A percentile compares a stretch with the other conserved stretches of the same genome.
phyloP scores from a whole-genome alignment of 2,329 filamentous ascomycete genomes.

The Biscogniauxia mediterranea region DNA sequence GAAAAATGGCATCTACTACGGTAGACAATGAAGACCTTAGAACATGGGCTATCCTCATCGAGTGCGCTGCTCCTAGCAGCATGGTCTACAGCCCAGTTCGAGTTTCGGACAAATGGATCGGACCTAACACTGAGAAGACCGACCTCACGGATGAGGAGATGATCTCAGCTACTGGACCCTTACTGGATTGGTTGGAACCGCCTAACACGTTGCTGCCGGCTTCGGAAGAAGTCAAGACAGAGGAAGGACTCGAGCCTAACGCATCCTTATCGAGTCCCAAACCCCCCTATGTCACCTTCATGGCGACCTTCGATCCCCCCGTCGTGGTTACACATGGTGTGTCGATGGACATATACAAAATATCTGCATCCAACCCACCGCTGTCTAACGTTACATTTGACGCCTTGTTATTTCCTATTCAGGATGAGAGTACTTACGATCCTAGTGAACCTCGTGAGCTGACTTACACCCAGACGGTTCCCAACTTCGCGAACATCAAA shows the following conservation, averaged over 20 bases:
- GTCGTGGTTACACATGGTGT: slow-evolving; percentile 65
- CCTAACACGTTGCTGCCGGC: slow-evolving; percentile 58
- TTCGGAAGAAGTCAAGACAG: slow-evolving; percentile 46
- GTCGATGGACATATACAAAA: slow-evolving; percentile 60
- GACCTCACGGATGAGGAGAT: slow-evolving; percentile 44
- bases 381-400: slow-evolving; percentile 53
- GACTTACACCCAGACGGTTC: slow-evolving; percentile 45
- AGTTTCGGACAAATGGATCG: slow-evolving; percentile 73
- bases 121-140: slow-evolving; percentile 61
- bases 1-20: slow-evolving; percentile 36
- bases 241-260: slow-evolving; percentile 49
- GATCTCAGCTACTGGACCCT: slow-evolving; percentile 35
- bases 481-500: slow-evolving; percentile 35
- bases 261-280: slow-evolving; percentile 45
- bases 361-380: slow-evolving; percentile 48
- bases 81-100: slow-evolving; percentile 59
- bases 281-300: slow-evolving; percentile 71
- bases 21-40: slow-evolving; percentile 16
- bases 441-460: slow-evolving; percentile 59
- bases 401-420: slow-evolving; percentile 54
- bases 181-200: slow-evolving; percentile 73
- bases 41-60: slow-evolving; percentile 67
- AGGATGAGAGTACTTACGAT: slow-evolving; percentile 48
- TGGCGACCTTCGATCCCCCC: slow-evolving; percentile 72
- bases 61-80: slow-evolving; percentile 49